Base-by-base conservation (phyloP, 768 basidiomycete genomes). In the Trametes cingulata region DNA sequence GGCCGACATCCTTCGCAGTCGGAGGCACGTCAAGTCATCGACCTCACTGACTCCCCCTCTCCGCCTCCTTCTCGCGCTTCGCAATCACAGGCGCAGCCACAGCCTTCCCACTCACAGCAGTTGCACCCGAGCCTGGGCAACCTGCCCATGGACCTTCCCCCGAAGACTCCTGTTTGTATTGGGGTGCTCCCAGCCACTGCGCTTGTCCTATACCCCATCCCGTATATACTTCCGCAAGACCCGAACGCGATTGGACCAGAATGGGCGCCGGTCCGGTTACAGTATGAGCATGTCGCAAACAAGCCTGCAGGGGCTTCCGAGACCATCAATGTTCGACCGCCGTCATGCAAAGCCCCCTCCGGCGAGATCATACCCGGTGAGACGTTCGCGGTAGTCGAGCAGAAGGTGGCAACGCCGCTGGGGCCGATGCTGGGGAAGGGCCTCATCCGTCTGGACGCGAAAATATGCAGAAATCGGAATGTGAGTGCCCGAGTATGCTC, bases 361-460 rank as follows among this genome's bases (percentile, higher is more conserved):
- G 88, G 88, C 17, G 87, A 90, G 60, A 69, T 75, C 24, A 68
- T 78, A 2, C 69, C 77, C 6, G 86, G 86, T 2, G 90, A 94
- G 51, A 78, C 77, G 14, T 95, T 95, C 65, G 93, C 82, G 6
- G 87, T 95, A 19, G 83, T 95, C 29, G 93, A 95, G 69, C 91
- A 93, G 72, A 92, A 88, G 68, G 88, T 91, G 29, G 91, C 91
- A 6, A 85, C 84, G 36, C 76, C 84, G 43, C 76, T 95, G 27
- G 92, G 90, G 0, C 90, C 90, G 8, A 88, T 95, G 86, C 76
- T 95, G 52, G 87, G 88, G 15, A 91, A 89, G 65, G 91, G 91
- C 52, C 78, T 93, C 52, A 91, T 93, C 67, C 82, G 90, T 45
- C 74, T 93, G 55, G 91, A 92, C 70, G 88, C 86, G 40, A 88